Evolutionary conservation across 106 monocot genomes (phyloP).

Genomic region (Acanthochlamys bracteata): DNA sequence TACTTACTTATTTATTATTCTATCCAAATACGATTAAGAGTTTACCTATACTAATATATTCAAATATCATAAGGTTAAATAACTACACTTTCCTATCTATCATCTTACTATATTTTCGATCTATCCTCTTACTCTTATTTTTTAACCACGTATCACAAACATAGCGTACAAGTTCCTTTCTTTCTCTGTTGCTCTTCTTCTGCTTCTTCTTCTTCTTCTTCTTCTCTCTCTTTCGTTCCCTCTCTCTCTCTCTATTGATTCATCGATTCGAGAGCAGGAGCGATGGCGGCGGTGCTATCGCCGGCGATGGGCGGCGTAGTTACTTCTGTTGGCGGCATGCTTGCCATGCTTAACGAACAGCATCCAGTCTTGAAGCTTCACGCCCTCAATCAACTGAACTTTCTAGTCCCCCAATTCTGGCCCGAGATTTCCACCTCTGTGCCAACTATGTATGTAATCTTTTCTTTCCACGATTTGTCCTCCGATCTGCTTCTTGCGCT

Average conservation of each 20-base stretch:
- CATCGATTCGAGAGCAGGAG: background rate
- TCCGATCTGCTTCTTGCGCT: background rate
- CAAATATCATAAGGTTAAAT: too few relatives aligned
- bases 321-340: slow-evolving; percentile 74
- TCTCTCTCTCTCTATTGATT: background rate
- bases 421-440: slow-evolving; percentile 93
- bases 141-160: too few relatives aligned
- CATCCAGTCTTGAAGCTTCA: slow-evolving; percentile 74
- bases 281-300: slow-evolving; percentile 7
- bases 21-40: too few relatives aligned
- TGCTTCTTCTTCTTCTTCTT: too few relatives aligned
- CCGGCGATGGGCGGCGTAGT: slow-evolving; percentile 37
- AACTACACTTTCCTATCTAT: too few relatives aligned
- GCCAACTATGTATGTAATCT: slow-evolving; percentile 54
- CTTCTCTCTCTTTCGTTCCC: background rate
- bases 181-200: too few relatives aligned
- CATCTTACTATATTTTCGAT: too few relatives aligned
- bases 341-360: slow-evolving; percentile 74
- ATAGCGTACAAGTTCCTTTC: too few relatives aligned
- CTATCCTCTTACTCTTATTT: too few relatives aligned
- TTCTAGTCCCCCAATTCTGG: slow-evolving; percentile 84
- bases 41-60: too few relatives aligned
- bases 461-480: background rate
- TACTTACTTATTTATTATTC: too few relatives aligned
- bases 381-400: slow-evolving; percentile 73